These are phyloP conservation scores for Exophiala oligosperma DNA, from an alignment of 2,329 filamentous ascomycete species.

Conservation along the genomic window DNA sequence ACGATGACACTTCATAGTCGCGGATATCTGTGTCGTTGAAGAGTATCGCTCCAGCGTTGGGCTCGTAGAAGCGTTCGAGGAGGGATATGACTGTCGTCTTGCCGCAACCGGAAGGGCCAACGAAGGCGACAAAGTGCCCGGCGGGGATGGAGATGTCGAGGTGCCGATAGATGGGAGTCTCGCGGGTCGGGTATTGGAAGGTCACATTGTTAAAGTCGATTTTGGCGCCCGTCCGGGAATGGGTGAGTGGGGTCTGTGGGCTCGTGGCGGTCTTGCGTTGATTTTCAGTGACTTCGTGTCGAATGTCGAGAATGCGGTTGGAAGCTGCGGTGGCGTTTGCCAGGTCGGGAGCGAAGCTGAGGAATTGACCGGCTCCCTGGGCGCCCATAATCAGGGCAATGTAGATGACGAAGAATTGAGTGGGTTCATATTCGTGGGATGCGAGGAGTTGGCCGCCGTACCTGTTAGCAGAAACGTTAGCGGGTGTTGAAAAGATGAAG, in stretches of 20 bases:
- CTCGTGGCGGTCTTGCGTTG: background rate
- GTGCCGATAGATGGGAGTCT: constrained; percentile 33
- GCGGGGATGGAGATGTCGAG: constrained; percentile 38
- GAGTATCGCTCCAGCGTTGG: constrained; percentile 39
- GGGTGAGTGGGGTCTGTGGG: background rate
- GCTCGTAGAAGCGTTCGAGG: constrained; percentile 50
- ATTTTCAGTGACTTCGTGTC: constrained; percentile 14
- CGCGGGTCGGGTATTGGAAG: constrained; percentile 40
- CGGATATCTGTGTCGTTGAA: constrained; percentile 37
- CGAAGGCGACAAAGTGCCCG: constrained; percentile 48
- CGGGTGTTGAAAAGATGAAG: constrained; percentile 34
- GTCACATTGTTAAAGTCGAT: constrained; percentile 36
- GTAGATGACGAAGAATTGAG: constrained; percentile 60
- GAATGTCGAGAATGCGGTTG: constrained; percentile 38
- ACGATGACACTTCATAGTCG: constrained; percentile 32
- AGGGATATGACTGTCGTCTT: constrained; percentile 49
- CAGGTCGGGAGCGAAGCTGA: constrained; percentile 63
- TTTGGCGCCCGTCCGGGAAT: constrained; percentile 28
- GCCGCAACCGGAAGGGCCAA: constrained; percentile 50
- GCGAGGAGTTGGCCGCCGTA: constrained; percentile 64
- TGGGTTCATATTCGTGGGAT: constrained; percentile 47
- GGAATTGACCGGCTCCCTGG: constrained; percentile 65
- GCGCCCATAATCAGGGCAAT: constrained; percentile 68
- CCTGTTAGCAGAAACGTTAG: constrained; percentile 39
- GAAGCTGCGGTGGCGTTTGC: constrained; percentile 41